Evolutionary conservation across 257 asterid species (phyloP), one percentile per base, ranked within the genome.

Genomic region (Rhazya stricta): DNA sequence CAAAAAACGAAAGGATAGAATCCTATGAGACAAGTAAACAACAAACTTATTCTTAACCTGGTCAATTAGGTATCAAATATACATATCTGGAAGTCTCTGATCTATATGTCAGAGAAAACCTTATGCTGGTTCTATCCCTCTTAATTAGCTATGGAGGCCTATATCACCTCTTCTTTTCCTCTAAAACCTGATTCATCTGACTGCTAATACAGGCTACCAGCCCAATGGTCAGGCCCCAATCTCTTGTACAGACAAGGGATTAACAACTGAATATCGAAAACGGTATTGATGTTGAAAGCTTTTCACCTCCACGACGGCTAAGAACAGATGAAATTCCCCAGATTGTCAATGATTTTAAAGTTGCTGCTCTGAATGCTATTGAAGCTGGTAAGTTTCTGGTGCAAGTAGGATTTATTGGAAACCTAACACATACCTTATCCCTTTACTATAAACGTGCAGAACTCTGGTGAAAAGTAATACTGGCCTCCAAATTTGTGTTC

Each of bases 291-390:
- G 18, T 36, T 23, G 70, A 29, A 3, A 3, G 3, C 2, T 67
- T 41, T 68, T n/a, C 73, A 27, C 58, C 75, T 57, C 75, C 80
- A 2, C 45, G 50, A 10, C 50, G 75, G 3, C 63, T 75, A 12
- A 61, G 42, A 11, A 68, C 69, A 8, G 75, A 76, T 42, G 75
- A 69, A 69, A 76, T 70, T 50, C 69, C 79, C 23, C 53, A 18
- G 27, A 54, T 76, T 15, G 75, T 70, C 34, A 25, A 77, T 29
- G 80, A 77, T 32, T 77, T 77, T 45, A 56, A 45, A 27, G 15
- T 77, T 21, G 69, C 80, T 21, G 80, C 80, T 11, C 69, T 72
- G 16, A 77, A 77, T 57, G 80, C 80, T 27, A 77, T 77, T 29
- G 80, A 77, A 69, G 80, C 80, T 54, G 80, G 80, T 77, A 70